Conservation (phyloP, 352 stramenopile species). For the Pythium utonaiense region DNA sequence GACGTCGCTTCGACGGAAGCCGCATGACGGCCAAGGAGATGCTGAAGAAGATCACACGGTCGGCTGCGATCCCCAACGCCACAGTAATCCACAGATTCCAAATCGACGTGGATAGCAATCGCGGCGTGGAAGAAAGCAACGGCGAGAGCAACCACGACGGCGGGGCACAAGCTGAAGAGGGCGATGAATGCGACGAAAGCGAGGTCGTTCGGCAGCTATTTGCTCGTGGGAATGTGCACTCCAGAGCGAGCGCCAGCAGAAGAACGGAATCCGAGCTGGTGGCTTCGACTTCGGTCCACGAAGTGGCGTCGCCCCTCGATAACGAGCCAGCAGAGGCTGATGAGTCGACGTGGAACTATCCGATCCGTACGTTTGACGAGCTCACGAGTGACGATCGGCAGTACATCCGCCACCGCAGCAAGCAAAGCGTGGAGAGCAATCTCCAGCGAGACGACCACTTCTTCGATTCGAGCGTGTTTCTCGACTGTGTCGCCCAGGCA, state of each 20-base stretch:
- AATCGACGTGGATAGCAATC: slow-evolving; percentile 47
- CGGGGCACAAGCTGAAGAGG: neutral
- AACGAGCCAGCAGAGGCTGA: no score
- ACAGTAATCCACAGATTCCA: slow-evolving; percentile 44
- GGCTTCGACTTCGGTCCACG: neutral
- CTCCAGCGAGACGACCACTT: slow-evolving; percentile 61
- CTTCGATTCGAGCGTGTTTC: slow-evolving; percentile 57
- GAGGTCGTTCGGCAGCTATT: slow-evolving; percentile 32
- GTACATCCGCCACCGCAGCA: slow-evolving; percentile 59
- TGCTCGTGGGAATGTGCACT: neutral
- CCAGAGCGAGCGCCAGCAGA: neutral
- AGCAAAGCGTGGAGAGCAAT: slow-evolving; percentile 40
- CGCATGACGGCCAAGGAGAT: slow-evolving; percentile 67
- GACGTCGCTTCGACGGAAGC: slow-evolving; percentile 49
- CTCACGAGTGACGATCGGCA: slow-evolving; percentile 60
- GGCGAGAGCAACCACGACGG: neutral
- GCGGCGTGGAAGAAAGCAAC: slow-evolving; percentile 6
- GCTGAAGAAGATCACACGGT: slow-evolving; percentile 38
- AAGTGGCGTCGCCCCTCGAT: no score
- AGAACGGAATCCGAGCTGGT: neutral
- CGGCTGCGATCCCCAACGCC: slow-evolving; percentile 34
- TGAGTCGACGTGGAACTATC: slow-evolving; percentile 47
- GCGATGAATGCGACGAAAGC: slow-evolving; percentile 3
- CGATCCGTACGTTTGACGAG: slow-evolving; percentile 59
- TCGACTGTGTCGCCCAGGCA: slow-evolving; percentile 65